Base-by-base conservation (phyloP, 306 rosid genomes). In the Senna tora region DNA sequence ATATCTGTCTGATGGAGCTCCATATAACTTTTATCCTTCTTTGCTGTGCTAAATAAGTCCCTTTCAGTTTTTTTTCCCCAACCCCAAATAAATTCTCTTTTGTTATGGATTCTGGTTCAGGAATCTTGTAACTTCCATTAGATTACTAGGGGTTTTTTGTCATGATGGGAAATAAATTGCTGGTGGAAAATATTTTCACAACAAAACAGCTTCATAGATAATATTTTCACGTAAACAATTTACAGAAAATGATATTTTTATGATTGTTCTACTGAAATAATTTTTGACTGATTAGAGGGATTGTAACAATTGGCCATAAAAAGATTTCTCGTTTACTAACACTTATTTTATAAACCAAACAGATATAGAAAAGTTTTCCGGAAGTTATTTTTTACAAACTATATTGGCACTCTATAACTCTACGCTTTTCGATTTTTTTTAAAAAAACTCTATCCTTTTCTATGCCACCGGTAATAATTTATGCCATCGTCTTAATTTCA, bases 401-500 rank as follows among this genome's bases (percentile, higher is more conserved):
- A 59, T 43, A 11, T 45, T 45, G 12, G 16, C 17, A 45, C 16
- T 15, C 17, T 13, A 20, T 9, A 7, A 67, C 15, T 52, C 42
- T 22, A 5, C 19, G 2, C 45, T 62, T 9, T 50, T 5, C 2
- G n/a, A n/a, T n/a, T n/a, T n/a, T n/a, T n/a, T n/a, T n/a, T n/a
- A n/a, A n/a, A n/a, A n/a, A 13, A 7, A 67, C 15, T 52, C 42
- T 22, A 5, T 28, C 3, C 45, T 62, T 9, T 50, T 5, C 2
- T 49, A 22, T 46, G 42, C 34, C n/a, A 65, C 17, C 7, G 6
- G 60, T 34, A 45, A 69, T 64, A 34, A 21, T 53, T 46, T 62
- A 0, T 61, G 33, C 32, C 51, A 4, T 2, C 42, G 36, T 67
- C 32, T 67, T 66, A 12, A 34, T 85, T 84, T 74, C 97, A 94